Evolutionary conservation across 2,329 filamentous ascomycete genomes (phyloP).

Genomic region (Aureobasidium sp.): DNA sequence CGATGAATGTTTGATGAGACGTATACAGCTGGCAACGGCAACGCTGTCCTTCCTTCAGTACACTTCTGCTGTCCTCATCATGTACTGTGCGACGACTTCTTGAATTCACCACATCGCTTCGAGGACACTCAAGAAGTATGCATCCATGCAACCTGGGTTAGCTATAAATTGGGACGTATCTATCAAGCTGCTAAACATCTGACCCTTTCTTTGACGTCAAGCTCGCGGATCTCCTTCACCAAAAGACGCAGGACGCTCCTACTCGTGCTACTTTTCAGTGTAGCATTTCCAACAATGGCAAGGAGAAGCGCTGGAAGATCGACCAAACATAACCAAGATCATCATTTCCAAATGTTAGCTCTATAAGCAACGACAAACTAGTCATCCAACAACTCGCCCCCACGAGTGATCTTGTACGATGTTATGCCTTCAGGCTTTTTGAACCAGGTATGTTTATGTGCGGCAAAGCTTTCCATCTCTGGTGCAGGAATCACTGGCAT

Average conservation of each 20-base stretch:
- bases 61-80: background rate
- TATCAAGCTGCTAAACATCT: background rate
- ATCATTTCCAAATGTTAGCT: background rate
- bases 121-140: background rate
- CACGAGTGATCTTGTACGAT: slow-evolving; percentile 31
- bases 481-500: slow-evolving; percentile 43
- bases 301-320: background rate
- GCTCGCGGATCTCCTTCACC: background rate
- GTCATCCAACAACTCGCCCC: slow-evolving; percentile 4
- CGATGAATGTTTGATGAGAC: background rate
- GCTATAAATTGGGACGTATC: background rate
- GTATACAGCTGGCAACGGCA: background rate
- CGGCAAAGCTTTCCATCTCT: slow-evolving; percentile 40
- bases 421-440: slow-evolving; percentile 32
- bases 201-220: background rate
- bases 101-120: background rate
- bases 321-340: background rate
- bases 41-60: background rate
- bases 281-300: too few relatives aligned
- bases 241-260: background rate
- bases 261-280: background rate
- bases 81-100: background rate
- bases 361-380: background rate
- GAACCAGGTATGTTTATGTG: slow-evolving; percentile 40
- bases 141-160: background rate